Evolutionary conservation across 2,329 filamentous ascomycete species (phyloP), one percentile per base, ranked within the genome.

Genomic region (Colletotrichum somersetense): DNA sequence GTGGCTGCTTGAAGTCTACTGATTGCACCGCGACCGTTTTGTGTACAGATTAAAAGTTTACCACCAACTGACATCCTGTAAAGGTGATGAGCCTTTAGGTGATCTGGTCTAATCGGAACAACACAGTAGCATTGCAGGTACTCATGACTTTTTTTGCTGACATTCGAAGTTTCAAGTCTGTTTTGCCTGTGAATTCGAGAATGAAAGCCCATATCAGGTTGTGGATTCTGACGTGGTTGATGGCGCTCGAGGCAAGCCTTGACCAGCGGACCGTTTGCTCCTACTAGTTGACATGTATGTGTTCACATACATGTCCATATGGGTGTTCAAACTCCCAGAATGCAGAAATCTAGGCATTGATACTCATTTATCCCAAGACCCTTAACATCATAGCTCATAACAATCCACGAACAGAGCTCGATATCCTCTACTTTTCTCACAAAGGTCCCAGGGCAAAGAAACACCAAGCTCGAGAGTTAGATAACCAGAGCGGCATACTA

Each of bases 341-440:
- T n/a, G 8, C 6, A 44, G 18, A 1, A 46, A 4, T 4, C 7
- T 4, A 11, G 18, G 1, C 18, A 46, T 10, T 10, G 3, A 44
- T 44, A 2, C 6, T 20, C 6, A 44, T 7, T 20, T 10, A 8
- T 20, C 16, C 14, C 16, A 8, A 20, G 2, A 10, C 18, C 18
- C 1, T 20, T 20, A 10, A 3, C 10, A n/a, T n/a, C 18, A 46
- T 46, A n/a, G 4, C 20, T 12, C 18, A n/a, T 18, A n/a, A 48
- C 5, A 2, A 2, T 5, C 12, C 46, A 12, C 5, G 46, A 48
- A 11, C 20, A 12, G 46, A 23, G 1, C n/a, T n/a, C 8, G 8
- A n/a, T 0, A n/a, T n/a, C 30, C 30, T 30, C 11, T 7, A 23
- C 0, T 23, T 48, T 5, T 12, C 1, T 3, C 2, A 2, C 20